Base-by-base conservation (phyloP, 1,139 yeast genomes). In the Nadsonia starkeyi-henricii region DNA sequence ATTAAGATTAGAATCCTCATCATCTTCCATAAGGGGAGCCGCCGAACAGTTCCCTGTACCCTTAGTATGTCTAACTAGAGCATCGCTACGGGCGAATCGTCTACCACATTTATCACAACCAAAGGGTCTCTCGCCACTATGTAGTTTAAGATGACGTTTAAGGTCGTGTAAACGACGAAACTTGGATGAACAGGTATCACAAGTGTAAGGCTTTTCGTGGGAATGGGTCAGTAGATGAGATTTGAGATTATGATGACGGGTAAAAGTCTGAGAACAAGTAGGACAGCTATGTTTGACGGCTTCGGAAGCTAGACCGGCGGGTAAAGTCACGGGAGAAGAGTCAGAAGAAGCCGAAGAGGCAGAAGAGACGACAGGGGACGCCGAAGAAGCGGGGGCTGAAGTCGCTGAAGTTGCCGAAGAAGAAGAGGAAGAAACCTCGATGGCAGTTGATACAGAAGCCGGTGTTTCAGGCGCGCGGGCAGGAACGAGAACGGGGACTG, bases 161-260 rank as follows among this genome's bases (percentile, higher is more conserved):
- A 84, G 69, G 61, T 85, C 94, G 61, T 84, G 91, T 41, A 78
- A 73, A 43, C 94, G 70, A 52, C 93, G 72, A 60, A 85, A 85
- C 55, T 72, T 74, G 47, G 75, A 67, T 50, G 73, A 68, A 58
- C 95, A 85, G 17, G 74, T 72, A n/a, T 73, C 57, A 62, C 95
- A 85, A 23, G 68, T 65, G 63, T 75, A 85, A 1, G 89, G 88
- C 60, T 78, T 80, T 51, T 73, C 72, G 45, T 75, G 72, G 13
- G 85, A 75, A 61, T 83, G 93, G 45, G 81, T 82, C 52, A 82
- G 64, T 54, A 79, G 72, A 62, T 83, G 93, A 5, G 85, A 75
- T 50, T 81, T 82, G 71, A 83, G 73, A 58, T 83, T 83, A 62
- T 82, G 91, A 55, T 78, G 79, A 43, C 91, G 68, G 9, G 84